phyloP scores from a whole-genome alignment of 2,329 filamentous ascomycete genomes.

The Arthroderma sp. region DNA sequence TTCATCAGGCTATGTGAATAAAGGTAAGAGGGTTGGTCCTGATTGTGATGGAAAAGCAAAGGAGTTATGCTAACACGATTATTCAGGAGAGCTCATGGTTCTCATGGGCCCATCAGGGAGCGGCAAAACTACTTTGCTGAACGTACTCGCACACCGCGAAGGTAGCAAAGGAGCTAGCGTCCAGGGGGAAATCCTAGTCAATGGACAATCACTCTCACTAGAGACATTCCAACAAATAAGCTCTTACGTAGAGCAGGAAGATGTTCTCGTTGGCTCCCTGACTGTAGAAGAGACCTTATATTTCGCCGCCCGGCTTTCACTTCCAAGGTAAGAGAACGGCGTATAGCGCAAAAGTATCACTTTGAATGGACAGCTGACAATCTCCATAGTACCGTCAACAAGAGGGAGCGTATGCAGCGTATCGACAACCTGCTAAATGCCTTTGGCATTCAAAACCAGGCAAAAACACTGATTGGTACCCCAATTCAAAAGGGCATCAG shows the following conservation, averaged over 20 bases:
- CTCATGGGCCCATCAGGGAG: conserved; percentile 64
- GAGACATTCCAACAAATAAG: conserved; percentile 51
- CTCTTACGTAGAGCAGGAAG: conserved; percentile 77
- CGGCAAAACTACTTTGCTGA: conserved; percentile 75
- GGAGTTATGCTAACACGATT: conserved; percentile 1
- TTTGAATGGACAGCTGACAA: neutral
- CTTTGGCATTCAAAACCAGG: conserved; percentile 60
- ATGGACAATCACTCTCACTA: conserved; percentile 44
- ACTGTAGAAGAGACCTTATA: conserved; percentile 68
- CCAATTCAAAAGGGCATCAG: conserved; percentile 72
- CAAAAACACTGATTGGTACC: conserved; percentile 63
- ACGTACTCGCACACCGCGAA: conserved; percentile 56
- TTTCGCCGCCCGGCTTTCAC: conserved; percentile 59
- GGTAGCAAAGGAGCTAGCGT: conserved; percentile 41
- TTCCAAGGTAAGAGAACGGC: conserved; percentile 35
- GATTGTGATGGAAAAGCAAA: neutral
- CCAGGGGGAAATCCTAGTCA: conserved; percentile 45
- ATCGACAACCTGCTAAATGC: conserved; percentile 54
- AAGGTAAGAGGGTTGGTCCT: conserved; percentile 31
- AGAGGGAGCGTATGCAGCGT: conserved; percentile 46
- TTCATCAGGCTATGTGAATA: conserved; percentile 50
- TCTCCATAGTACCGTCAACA: conserved; percentile 32
- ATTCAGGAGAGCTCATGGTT: conserved; percentile 55
- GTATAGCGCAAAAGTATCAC: neutral
- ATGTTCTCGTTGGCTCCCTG: conserved; percentile 66